A percentile compares a stretch with the other conserved stretches of the same genome.
Evolutionary conservation across 768 basidiomycete species (phyloP).

Genomic region (Fomitopsis serialis): DNA sequence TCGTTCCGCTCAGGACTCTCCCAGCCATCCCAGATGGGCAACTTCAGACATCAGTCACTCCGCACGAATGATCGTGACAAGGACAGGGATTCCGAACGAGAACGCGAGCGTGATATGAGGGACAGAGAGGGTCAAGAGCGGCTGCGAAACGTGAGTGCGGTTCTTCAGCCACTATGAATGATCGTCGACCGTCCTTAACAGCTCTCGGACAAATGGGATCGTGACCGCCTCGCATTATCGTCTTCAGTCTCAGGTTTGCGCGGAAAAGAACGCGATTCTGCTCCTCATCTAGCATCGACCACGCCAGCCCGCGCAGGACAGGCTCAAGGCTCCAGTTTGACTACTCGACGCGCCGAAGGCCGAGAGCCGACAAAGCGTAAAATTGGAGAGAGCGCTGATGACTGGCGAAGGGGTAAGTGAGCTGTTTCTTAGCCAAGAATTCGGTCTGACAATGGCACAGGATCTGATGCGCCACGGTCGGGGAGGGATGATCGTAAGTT

Average conservation of each 20-base stretch:
- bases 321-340: slow-evolving; percentile 23
- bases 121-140: slow-evolving; percentile 78
- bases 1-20: slow-evolving; percentile 68
- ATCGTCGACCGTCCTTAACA: slow-evolving; percentile 24
- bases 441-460: too few relatives aligned
- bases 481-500: slow-evolving; percentile 60
- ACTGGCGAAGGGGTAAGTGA: slow-evolving; percentile 77
- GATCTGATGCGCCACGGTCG: slow-evolving; percentile 43
- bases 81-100: slow-evolving; percentile 37
- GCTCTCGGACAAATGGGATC: slow-evolving; percentile 87
- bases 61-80: slow-evolving; percentile 54
- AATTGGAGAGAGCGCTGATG: slow-evolving; percentile 69
- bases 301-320: slow-evolving; percentile 36
- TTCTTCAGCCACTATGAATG: slow-evolving; percentile 1
- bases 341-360: slow-evolving; percentile 50
- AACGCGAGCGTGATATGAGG: slow-evolving; percentile 49
- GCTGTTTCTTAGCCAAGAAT: background rate
- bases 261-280: slow-evolving; percentile 62
- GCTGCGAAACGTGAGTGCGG: slow-evolving; percentile 59
- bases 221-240: slow-evolving; percentile 64
- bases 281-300: slow-evolving; percentile 50
- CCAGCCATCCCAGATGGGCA: slow-evolving; percentile 90
- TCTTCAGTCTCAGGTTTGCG: slow-evolving; percentile 38
- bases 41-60: slow-evolving; percentile 84
- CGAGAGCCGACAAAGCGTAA: slow-evolving; percentile 63